Evolutionary conservation across 148 eudicot genomes (phyloP).

Genomic region (Amaranthus cruentus): DNA sequence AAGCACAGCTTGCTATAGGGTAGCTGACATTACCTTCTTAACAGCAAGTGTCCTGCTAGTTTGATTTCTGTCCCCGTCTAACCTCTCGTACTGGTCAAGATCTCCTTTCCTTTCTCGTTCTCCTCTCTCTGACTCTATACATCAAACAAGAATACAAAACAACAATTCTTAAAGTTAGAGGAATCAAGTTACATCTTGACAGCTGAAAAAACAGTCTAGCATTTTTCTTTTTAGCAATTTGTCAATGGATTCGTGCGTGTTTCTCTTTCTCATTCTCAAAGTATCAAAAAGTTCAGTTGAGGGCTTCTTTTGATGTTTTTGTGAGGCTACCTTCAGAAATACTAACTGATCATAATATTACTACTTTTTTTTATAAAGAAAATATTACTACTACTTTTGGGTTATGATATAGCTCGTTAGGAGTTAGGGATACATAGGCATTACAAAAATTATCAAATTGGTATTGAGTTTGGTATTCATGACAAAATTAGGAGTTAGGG

Average conservation of each 20-base stretch:
- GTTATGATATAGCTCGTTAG: too few species aligned
- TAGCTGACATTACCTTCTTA: slow-evolving; percentile 59
- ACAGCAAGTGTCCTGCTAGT: slow-evolving; percentile 68
- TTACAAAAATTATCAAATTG: too few species aligned
- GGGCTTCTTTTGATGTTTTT: not conserved
- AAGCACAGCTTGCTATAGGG: not conserved
- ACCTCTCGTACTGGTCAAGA: slow-evolving; percentile 88
- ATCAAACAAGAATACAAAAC: slow-evolving; percentile 2
- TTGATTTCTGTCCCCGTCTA: slow-evolving; percentile 92
- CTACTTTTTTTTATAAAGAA: too few species aligned
- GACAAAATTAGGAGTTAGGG: too few species aligned
- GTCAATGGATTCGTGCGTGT: too few species aligned
- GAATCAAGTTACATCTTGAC: not conserved
- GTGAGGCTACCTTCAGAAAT: too few species aligned
- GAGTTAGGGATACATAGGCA: too few species aligned
- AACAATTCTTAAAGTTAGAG: not conserved
- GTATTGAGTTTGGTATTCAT: too few species aligned
- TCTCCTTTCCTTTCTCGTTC: slow-evolving; percentile 98
- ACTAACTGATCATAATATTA: too few species aligned
- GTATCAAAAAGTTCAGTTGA: not conserved
- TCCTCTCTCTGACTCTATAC: slow-evolving; percentile 80
- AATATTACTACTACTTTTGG: too few species aligned
- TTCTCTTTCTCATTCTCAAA: not conserved
- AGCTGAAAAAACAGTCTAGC: too few species aligned
- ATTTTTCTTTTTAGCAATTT: too few species aligned